A percentile compares a stretch with the other conserved stretches of the same genome.
Conservation (phyloP, 2,329 filamentous ascomycete species). For the Blastomyces percursus region DNA sequence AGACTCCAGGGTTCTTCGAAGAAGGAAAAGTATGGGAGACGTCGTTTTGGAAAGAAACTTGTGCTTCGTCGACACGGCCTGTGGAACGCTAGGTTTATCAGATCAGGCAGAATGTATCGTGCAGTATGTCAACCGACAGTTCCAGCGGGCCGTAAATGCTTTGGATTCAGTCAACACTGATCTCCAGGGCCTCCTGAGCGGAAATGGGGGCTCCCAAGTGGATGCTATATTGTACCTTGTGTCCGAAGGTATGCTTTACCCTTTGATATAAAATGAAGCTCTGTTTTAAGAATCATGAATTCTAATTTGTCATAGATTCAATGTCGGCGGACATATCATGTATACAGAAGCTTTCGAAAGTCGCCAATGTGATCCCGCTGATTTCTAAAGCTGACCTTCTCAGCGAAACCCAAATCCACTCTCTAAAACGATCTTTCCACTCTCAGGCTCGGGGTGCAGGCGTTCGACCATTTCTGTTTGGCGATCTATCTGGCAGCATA, state of each 20-base stretch:
- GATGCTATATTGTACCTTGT: conserved; percentile 80
- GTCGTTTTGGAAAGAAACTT: conserved; percentile 79
- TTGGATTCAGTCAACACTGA: conserved; percentile 59
- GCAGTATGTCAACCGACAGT: conserved; percentile 61
- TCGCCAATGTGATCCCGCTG: conserved; percentile 78
- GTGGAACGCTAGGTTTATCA: conserved; percentile 41
- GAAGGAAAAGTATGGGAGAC: conserved; percentile 62
- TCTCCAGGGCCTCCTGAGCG: conserved; percentile 64
- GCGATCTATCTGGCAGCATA: conserved; percentile 25
- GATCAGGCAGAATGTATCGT: conserved; percentile 51
- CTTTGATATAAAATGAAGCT: not conserved
- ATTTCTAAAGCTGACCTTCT: conserved; percentile 67
- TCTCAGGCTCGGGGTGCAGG: conserved; percentile 33
- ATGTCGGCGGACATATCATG: conserved; percentile 58
- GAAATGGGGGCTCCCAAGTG: conserved; percentile 70
- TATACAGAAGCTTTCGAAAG: conserved; percentile 55
- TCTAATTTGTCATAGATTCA: conserved; percentile 36
- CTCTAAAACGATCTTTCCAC: conserved; percentile 45
- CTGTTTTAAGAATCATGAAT: not conserved
- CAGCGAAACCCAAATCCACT: conserved; percentile 44
- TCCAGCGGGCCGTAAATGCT: conserved; percentile 53
- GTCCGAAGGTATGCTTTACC: conserved; percentile 50
- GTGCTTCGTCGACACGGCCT: conserved; percentile 80
- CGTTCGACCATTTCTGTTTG: conserved; percentile 59
- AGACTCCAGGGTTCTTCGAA: conserved; percentile 47